Evolutionary conservation across 1,139 yeast species (phyloP).

Genomic region (Pichiaceae sp.): DNA sequence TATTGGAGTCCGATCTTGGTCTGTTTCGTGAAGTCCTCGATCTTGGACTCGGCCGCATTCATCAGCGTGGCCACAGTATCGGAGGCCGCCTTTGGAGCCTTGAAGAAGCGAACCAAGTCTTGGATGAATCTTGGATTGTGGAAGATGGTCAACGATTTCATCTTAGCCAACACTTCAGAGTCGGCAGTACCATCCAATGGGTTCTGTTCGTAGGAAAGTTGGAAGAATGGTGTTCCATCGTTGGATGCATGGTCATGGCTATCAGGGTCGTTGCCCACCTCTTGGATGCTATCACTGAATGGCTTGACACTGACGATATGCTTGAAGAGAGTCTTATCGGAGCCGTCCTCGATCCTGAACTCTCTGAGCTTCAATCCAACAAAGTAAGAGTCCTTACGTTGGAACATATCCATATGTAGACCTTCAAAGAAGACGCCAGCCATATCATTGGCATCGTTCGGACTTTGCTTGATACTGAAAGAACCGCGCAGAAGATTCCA

Average conservation of each 20-base stretch:
- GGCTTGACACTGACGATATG: conserved; percentile 87
- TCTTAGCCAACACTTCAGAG: conserved; percentile 60
- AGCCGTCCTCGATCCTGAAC: conserved; percentile 82
- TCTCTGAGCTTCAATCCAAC: conserved; percentile 71
- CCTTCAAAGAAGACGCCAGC: conserved; percentile 83
- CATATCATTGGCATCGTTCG: conserved; percentile 32
- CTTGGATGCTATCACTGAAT: conserved; percentile 19
- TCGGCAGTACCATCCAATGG: conserved; percentile 84
- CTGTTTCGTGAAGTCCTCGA: conserved; percentile 83
- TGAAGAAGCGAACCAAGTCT: conserved; percentile 65
- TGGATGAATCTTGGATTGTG: conserved; percentile 80
- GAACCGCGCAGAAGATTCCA: conserved; percentile 75
- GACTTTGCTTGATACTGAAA: conserved; percentile 44
- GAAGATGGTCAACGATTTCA: conserved; percentile 82
- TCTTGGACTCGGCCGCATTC: conserved; percentile 93
- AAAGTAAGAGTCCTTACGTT: conserved; percentile 72
- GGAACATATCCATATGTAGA: conserved; percentile 63
- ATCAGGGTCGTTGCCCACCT: neutral
- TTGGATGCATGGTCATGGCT: conserved; percentile 3
- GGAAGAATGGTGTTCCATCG: conserved; percentile 56
- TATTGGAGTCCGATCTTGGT: conserved; percentile 91
- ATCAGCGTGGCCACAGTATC: conserved; percentile 88
- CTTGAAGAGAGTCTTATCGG: conserved; percentile 62
- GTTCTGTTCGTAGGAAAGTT: conserved; percentile 72
- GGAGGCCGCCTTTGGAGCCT: conserved; percentile 77